phyloP scores from a whole-genome alignment of 108 stramenopile genomes.

The Bacterosira constricta region DNA sequence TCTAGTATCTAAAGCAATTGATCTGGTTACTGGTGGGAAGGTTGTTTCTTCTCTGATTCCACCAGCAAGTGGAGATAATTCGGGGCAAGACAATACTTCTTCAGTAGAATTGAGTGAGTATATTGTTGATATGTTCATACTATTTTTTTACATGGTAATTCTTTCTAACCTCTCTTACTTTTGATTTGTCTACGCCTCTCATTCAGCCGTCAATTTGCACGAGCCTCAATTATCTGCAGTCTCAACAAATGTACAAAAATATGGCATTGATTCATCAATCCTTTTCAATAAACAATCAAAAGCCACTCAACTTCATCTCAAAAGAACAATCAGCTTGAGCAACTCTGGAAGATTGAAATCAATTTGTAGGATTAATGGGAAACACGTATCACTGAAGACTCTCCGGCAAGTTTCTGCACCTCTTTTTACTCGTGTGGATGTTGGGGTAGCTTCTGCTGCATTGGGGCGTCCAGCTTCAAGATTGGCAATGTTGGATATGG shows the following conservation, averaged over 20 bases:
- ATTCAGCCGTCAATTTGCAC: conserved; percentile 31
- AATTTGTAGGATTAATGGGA: conserved; percentile 64
- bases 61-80: not conserved
- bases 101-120: conserved; percentile 50
- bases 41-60: conserved; percentile 46
- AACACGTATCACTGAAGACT: conserved; percentile 58
- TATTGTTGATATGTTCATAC: not conserved
- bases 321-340: conserved; percentile 1
- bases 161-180: not conserved
- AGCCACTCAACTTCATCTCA: conserved; percentile 10
- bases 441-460: conserved; percentile 64
- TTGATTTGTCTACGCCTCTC: not conserved
- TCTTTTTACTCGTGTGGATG: conserved; percentile 74
- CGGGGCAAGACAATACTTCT: not conserved
- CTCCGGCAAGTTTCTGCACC: conserved; percentile 57
- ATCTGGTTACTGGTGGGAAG: conserved; percentile 69
- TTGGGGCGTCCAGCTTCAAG: conserved; percentile 50
- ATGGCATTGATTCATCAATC: conserved; percentile 46
- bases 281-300: conserved; percentile 2
- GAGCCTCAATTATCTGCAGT: conserved; percentile 57
- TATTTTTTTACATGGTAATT: not conserved
- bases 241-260: conserved; percentile 13
- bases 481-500: conserved; percentile 71
- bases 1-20: conserved; percentile 66
- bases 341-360: conserved; percentile 58